Conservation (phyloP, 106 monocot genomes). For the Platanthera guangdongensis region DNA sequence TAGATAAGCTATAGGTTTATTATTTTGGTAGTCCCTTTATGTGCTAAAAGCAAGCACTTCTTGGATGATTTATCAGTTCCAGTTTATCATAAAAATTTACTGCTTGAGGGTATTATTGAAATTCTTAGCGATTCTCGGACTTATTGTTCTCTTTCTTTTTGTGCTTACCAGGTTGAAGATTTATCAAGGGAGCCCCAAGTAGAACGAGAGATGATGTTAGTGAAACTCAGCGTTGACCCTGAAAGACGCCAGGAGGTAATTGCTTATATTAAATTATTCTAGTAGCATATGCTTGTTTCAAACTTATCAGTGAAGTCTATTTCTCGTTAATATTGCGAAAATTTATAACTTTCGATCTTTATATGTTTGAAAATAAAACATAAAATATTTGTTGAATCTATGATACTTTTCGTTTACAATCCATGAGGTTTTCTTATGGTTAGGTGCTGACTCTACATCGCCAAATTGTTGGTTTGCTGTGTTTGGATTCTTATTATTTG, state of each 20-base stretch:
- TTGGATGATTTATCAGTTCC: neutral
- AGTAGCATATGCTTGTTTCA: neutral
- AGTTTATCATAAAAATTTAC: slow-evolving; percentile 1
- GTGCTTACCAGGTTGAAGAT: slow-evolving; percentile 70
- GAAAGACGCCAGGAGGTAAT: slow-evolving; percentile 68
- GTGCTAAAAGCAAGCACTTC: neutral
- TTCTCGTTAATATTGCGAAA: neutral
- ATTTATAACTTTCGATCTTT: neutral
- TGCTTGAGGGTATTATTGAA: neutral
- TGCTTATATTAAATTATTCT: neutral
- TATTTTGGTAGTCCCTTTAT: neutral
- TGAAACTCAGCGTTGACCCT: slow-evolving; percentile 72
- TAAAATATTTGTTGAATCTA: neutral
- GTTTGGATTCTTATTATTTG: neutral
- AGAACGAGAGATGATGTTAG: slow-evolving; percentile 82
- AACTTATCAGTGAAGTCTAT: neutral
- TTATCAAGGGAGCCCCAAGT: slow-evolving; percentile 85
- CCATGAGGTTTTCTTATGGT: neutral
- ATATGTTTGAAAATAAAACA: neutral
- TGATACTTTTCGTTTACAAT: neutral
- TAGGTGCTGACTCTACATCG: neutral
- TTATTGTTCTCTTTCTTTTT: neutral
- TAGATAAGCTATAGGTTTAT: neutral
- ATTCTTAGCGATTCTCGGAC: neutral
- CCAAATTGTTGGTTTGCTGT: neutral